These are phyloP conservation scores for Penicillium occitanis DNA, from an alignment of 2,329 filamentous ascomycete species.

Conservation along the genomic window DNA sequence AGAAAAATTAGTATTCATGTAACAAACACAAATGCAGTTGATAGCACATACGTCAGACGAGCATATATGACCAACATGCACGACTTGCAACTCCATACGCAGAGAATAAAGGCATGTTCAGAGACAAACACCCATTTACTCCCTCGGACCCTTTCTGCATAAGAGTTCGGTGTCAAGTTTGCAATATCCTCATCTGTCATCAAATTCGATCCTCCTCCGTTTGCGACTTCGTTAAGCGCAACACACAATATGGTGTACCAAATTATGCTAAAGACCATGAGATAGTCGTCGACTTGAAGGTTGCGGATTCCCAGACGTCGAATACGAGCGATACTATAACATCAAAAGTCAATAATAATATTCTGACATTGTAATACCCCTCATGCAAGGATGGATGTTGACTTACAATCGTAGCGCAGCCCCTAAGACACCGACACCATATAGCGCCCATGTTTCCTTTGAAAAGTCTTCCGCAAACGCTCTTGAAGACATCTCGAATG, in stretches of 20 bases:
- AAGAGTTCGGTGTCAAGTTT: conserved; percentile 48
- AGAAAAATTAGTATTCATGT: conserved; percentile 17
- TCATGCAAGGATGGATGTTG: conserved; percentile 25
- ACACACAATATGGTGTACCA: conserved; percentile 58
- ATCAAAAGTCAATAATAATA: background rate
- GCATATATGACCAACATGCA: conserved; percentile 56
- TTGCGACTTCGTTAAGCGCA: conserved; percentile 55
- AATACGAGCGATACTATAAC: conserved; percentile 38
- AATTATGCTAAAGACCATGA: conserved; percentile 57
- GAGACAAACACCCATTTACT: conserved; percentile 64
- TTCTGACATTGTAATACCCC: background rate
- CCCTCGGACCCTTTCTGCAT: conserved; percentile 48
- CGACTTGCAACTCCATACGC: conserved; percentile 53
- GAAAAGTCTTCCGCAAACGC: conserved; percentile 33
- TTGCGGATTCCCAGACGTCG: conserved; percentile 49
- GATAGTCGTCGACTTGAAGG: conserved; percentile 56
- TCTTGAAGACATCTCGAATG: conserved; percentile 15
- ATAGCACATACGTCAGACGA: conserved; percentile 46
- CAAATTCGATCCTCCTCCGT: conserved; percentile 59
- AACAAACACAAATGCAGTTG: background rate
- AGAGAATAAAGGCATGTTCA: conserved; percentile 62
- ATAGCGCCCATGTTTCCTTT: conserved; percentile 44
- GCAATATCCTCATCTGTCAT: conserved; percentile 52
- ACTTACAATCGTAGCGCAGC: conserved; percentile 42
- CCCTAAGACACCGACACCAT: conserved; percentile 40